phyloP scores from a whole-genome alignment of 768 basidiomycete genomes.

The Lentinula edodes region DNA sequence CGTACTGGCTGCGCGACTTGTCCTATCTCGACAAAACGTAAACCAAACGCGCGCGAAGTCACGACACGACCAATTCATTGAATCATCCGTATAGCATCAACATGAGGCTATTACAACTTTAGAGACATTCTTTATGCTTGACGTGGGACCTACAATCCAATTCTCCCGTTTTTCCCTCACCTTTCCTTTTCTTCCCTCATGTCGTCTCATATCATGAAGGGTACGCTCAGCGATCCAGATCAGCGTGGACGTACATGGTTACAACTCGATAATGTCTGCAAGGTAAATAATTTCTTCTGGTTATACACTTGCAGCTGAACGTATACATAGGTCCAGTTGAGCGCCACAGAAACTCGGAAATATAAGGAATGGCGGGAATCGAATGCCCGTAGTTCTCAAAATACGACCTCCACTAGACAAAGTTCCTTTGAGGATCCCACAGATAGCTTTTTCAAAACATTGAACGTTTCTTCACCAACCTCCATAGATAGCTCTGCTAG shows the following conservation, averaged over 20 bases:
- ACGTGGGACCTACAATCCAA: not conserved
- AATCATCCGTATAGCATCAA: not conserved
- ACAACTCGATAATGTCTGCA: not conserved
- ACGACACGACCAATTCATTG: not conserved
- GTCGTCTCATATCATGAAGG: not conserved
- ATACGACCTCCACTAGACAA: not conserved
- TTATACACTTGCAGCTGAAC: not conserved
- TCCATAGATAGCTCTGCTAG: not conserved
- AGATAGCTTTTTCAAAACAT: not conserved
- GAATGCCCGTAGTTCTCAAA: not conserved
- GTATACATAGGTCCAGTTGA: not conserved
- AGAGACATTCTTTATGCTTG: not conserved
- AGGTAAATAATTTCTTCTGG: not conserved
- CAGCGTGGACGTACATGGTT: constrained; percentile 2
- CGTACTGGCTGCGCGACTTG: not conserved
- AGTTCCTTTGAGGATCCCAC: not conserved
- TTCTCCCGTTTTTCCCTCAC: not conserved
- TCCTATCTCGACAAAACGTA: not conserved
- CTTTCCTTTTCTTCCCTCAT: not conserved
- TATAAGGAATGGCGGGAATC: constrained; percentile 3
- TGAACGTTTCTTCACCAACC: not conserved
- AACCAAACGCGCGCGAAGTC: not conserved
- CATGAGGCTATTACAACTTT: not conserved
- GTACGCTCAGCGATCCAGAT: not conserved
- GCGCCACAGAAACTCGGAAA: not conserved